Conservation (phyloP, 2,329 filamentous ascomycete genomes). For the Ustilaginoidea virens region DNA sequence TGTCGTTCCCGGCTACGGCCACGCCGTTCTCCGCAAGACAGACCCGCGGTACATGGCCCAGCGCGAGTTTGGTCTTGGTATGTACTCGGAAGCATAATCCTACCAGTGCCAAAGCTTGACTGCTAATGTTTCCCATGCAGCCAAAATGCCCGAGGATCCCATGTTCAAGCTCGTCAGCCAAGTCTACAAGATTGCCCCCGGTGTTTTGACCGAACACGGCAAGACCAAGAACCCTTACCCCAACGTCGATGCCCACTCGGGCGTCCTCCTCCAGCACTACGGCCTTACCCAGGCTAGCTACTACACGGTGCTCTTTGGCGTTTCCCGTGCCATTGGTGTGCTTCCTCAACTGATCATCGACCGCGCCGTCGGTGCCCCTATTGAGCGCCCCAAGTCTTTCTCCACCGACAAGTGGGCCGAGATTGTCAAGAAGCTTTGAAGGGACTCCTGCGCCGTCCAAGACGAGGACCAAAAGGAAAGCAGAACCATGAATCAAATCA, state of each 20-base stretch:
- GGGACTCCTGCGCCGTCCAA: no score
- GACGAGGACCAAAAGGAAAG: no score
- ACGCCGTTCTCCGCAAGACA: constrained; percentile 98
- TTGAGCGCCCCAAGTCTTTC: constrained; percentile 98
- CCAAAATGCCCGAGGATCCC: constrained; percentile 89
- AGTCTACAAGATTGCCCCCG: constrained; percentile 99
- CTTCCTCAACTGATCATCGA: constrained; percentile 99
- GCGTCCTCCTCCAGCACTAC: constrained; percentile 99
- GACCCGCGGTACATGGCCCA: constrained; percentile 98
- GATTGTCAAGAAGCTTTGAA: constrained; percentile 83
- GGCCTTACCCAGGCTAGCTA: constrained; percentile 97
- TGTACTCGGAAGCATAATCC: constrained; percentile 6
- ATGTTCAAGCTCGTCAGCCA: constrained; percentile 99
- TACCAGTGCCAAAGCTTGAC: no score
- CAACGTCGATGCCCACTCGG: constrained; percentile 97
- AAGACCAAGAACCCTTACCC: constrained; percentile 99
- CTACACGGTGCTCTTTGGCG: constrained; percentile 99
- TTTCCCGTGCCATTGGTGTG: constrained; percentile 94
- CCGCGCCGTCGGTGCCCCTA: constrained; percentile 89
- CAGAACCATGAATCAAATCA: no score
- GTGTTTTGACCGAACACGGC: constrained; percentile 96
- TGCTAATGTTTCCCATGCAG: constrained; percentile 19
- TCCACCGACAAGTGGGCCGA: constrained; percentile 94
- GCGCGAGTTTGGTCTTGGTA: constrained; percentile 77
- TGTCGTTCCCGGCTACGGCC: constrained; percentile 95